Conservation (phyloP, 2,329 filamentous ascomycete species). For the Cladosporium sp. region DNA sequence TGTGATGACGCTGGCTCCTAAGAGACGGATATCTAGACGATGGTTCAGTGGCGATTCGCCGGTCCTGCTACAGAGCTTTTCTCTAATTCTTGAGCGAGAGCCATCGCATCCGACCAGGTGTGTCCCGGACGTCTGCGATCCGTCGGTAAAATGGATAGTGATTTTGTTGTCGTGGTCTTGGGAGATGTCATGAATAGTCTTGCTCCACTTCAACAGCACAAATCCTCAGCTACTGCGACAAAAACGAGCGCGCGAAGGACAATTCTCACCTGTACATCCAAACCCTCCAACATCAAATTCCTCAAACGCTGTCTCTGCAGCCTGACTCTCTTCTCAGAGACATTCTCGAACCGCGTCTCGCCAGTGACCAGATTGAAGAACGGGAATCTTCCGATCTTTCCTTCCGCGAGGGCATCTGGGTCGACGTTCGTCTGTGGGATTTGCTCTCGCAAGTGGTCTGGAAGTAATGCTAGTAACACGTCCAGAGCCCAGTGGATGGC, state of each 20-base stretch:
- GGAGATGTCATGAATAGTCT: conserved; percentile 11
- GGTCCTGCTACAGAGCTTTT: not conserved
- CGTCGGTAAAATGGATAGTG: not conserved
- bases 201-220: conserved; percentile 8
- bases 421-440: conserved; percentile 57
- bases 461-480: conserved; percentile 53
- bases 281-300: conserved; percentile 10
- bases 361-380: conserved; percentile 57
- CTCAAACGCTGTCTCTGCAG: conserved; percentile 19
- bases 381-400: conserved; percentile 50
- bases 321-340: conserved; percentile 22
- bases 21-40: conserved; percentile 47
- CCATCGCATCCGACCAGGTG: conserved; percentile 70
- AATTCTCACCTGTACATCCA: conserved; percentile 19
- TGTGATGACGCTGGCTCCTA: conserved; percentile 47
- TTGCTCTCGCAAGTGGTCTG: conserved; percentile 46
- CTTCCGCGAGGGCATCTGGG: conserved; percentile 46
- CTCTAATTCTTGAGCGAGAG: not conserved
- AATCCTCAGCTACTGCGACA: not conserved
- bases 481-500: conserved; percentile 64
- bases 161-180: not conserved
- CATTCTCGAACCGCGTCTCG: conserved; percentile 30
- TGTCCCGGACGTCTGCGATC: conserved; percentile 70
- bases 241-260: not conserved
- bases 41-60: conserved; percentile 21